These are phyloP conservation scores for Boechera stricta DNA, from an alignment of 345 rosid species.

Conservation along the genomic window DNA sequence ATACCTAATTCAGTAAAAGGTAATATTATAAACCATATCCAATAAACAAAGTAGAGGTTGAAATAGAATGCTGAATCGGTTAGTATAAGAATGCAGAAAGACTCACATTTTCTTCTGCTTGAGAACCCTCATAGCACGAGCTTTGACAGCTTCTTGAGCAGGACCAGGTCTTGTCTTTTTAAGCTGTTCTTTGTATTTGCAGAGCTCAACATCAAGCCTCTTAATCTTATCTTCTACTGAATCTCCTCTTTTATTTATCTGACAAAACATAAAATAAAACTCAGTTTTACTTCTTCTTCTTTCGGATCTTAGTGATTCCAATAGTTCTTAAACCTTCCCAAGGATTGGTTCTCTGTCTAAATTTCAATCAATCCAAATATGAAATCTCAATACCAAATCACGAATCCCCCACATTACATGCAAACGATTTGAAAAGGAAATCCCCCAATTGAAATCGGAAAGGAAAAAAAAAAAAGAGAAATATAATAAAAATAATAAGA, in stretches of 20 bases:
- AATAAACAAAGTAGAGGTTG: background rate
- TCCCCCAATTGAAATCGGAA: background rate
- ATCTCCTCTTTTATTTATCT: conserved; percentile 92
- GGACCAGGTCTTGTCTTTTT: conserved; percentile 94
- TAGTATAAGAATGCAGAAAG: background rate
- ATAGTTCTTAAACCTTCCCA: background rate
- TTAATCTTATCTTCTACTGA: conserved; percentile 84
- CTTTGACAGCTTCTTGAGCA: conserved; percentile 85
- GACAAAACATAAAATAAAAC: conserved; percentile 16
- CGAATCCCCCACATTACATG: conserved; percentile 9
- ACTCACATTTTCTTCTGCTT: conserved; percentile 90
- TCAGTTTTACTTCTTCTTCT: background rate
- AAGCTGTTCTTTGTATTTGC: conserved; percentile 77
- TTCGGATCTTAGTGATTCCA: background rate
- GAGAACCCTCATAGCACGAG: conserved; percentile 88
- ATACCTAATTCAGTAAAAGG: conserved; percentile 61
- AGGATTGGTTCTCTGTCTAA: background rate
- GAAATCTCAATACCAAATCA: conserved; percentile 26
- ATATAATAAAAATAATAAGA: background rate
- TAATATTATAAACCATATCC: background rate
- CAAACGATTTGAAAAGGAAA: background rate
- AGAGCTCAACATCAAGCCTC: conserved; percentile 81
- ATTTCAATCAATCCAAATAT: background rate
- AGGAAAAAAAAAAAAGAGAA: background rate
- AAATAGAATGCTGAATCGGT: background rate